Evolutionary conservation across 768 basidiomycete species (phyloP), one percentile per base, ranked within the genome.

Genomic region (Lanmaoa pseudosensibilis): DNA sequence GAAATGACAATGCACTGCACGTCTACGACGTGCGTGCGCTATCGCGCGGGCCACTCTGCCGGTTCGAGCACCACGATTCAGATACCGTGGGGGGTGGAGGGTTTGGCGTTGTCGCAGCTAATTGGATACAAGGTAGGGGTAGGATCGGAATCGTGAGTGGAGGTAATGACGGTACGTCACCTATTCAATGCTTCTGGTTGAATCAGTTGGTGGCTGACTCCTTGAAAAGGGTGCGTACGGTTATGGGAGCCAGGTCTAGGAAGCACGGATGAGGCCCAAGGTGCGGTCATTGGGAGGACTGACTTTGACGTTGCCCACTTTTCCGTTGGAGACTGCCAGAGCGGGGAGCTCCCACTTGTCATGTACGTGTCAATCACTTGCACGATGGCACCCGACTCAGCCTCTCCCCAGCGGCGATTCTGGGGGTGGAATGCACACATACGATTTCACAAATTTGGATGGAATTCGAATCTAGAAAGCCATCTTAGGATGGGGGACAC

Each of bases 11-110:
- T 58, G 65, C 65, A 34, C 71, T 75, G 1, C 83, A 88, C 53
- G 67, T 90, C 4, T 90, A 89, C 58, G 88, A 90, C 65, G 62
- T 77, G 2, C 80, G 88, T 12, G 82, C 76, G 64, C 63, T 86
- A 18, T 66, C 73, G 21, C 70, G 73, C 15, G 78, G 80, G 1
- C 69, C 77, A 13, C 62, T 88, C 43, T 78, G 76, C 53, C 70
- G 74, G 18, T 85, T 83, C 62, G 60, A 64, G 40, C 88, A 90
- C 57, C 72, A 69, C 10, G 73, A 74, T 34, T 73, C 69, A 4
- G 68, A 71, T 48, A 50, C 58, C 6, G 55, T 65, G 12, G 66
- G 66, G 18, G 69, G 74, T 5, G 57, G 60, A 23, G 58, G 57
- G 3, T 86, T 73, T 65, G 87, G 86, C 0, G 69, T 86, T 27